phyloP scores from a whole-genome alignment of 768 basidiomycete species.

The Suillus decipiens region DNA sequence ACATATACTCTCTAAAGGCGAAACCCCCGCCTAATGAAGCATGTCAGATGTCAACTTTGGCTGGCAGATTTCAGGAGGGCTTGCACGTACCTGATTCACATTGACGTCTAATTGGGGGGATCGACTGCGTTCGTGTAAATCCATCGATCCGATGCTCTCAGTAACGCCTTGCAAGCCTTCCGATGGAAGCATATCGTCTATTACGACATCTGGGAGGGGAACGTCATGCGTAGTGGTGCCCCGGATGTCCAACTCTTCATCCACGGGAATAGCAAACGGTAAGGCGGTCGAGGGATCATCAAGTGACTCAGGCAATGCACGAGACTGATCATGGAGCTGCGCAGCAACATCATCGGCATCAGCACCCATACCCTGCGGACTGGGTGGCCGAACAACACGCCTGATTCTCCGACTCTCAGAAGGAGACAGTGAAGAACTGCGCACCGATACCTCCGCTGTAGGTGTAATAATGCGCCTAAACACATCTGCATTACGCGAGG shows the following conservation, averaged over 20 bases:
- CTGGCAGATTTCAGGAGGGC: neutral
- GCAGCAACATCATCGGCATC: neutral
- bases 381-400: neutral
- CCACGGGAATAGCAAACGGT: neutral
- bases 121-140: neutral
- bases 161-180: slow-evolving; percentile 5
- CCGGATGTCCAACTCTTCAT: neutral
- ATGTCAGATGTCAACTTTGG: neutral
- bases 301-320: neutral
- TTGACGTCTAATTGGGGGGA: neutral
- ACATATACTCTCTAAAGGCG: neutral
- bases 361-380: neutral
- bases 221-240: neutral
- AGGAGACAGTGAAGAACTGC: neutral
- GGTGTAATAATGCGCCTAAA: slow-evolving; percentile 6
- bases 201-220: neutral
- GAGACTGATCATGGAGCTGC: neutral
- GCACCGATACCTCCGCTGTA: neutral
- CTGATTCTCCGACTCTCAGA: slow-evolving; percentile 4
- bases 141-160: slow-evolving; percentile 1
- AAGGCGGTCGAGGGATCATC: neutral
- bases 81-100: neutral
- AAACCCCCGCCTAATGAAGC: neutral
- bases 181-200: neutral
- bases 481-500: neutral